A percentile compares a stretch with the other conserved stretches of the same genome.
These are phyloP conservation scores for Coffea humblotiana DNA, from an alignment of 305 asterid genomes.

Conservation along the genomic window DNA sequence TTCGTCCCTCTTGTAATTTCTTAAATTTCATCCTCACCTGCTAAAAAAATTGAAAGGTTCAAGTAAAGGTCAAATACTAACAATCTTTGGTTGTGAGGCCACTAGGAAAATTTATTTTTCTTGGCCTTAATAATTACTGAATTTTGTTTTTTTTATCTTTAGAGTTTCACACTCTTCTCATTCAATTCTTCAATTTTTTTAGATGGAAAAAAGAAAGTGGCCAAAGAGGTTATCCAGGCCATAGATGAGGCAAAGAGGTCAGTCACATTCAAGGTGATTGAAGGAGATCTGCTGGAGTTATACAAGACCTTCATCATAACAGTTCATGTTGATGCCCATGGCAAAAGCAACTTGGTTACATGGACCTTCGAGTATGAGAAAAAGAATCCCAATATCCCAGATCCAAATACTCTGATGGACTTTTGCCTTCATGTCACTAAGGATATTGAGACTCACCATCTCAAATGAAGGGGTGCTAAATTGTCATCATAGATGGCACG, in stretches of 20 bases:
- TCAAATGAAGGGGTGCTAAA: background rate
- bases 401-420: slow-evolving; percentile 19
- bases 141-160: background rate
- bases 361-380: slow-evolving; percentile 27
- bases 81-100: too few species aligned
- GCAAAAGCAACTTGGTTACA: slow-evolving; percentile 16
- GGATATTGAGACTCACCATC: slow-evolving; percentile 24
- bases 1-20: too few species aligned
- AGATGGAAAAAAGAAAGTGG: slow-evolving; percentile 22
- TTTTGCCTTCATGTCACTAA: slow-evolving; percentile 7
- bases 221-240: slow-evolving; percentile 17
- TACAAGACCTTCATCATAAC: slow-evolving; percentile 17
- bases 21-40: too few species aligned
- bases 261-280: slow-evolving; percentile 19
- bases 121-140: too few species aligned
- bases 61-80: too few species aligned
- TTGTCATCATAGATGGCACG: background rate
- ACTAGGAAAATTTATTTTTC: too few species aligned
- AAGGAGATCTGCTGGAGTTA: slow-evolving; percentile 20
- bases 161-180: too few species aligned
- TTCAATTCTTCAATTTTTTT: background rate
- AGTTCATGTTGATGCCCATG: slow-evolving; percentile 21
- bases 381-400: background rate
- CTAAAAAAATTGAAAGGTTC: too few species aligned
- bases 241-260: slow-evolving; percentile 23